phyloP scores from a whole-genome alignment of 176 grass and related monocot genomes.

The Ensete ventricosum region DNA sequence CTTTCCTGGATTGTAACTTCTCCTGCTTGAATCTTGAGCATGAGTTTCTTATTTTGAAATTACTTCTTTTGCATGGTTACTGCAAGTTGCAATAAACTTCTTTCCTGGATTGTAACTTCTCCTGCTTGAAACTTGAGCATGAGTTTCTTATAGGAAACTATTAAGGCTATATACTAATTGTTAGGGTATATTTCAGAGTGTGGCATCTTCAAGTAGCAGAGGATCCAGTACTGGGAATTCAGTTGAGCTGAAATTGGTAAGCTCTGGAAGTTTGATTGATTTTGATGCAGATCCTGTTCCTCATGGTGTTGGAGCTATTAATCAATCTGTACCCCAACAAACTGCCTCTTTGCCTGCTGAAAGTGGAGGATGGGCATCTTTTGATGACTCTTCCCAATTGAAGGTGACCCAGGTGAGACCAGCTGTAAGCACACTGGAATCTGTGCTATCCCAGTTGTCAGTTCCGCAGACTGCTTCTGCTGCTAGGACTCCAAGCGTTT shows the following conservation, averaged over 20 bases:
- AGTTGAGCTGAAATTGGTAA: conserved; percentile 20
- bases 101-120: too few species aligned
- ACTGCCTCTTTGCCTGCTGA: conserved; percentile 6
- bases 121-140: background rate
- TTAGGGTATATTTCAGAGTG: conserved; percentile 21
- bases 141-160: background rate
- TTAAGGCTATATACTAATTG: background rate
- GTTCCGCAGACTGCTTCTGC: conserved; percentile 17
- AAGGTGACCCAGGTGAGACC: conserved; percentile 15
- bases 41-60: background rate
- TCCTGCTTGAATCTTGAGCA: background rate
- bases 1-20: background rate
- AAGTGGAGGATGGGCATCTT: conserved; percentile 54
- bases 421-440: conserved; percentile 26
- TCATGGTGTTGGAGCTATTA: background rate
- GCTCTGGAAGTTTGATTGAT: conserved; percentile 49
- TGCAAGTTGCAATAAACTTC: background rate
- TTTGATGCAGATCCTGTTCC: conserved; percentile 41
- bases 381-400: conserved; percentile 32
- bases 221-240: conserved; percentile 24
- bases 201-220: conserved; percentile 14
- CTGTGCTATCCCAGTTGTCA: conserved; percentile 18
- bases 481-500: conserved; percentile 9
- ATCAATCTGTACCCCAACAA: conserved; percentile 13
- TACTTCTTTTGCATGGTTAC: background rate